These are phyloP conservation scores for Globisporangium okanoganense DNA, from an alignment of 352 stramenopile species.

Conservation along the genomic window DNA sequence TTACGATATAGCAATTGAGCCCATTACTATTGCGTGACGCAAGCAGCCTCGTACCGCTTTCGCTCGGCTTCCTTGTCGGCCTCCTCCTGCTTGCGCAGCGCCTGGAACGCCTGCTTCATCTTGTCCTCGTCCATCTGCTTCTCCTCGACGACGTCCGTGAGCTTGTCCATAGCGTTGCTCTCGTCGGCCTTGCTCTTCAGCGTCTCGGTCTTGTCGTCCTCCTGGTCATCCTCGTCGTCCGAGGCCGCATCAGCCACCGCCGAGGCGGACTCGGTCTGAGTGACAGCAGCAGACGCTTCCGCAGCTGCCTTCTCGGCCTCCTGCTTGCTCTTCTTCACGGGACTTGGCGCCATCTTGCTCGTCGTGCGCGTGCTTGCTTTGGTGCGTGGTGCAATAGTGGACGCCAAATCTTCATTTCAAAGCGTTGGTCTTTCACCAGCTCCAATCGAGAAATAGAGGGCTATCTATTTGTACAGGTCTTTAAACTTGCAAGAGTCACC, in stretches of 20 bases:
- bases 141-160: conserved; percentile 83
- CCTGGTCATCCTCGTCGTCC: conserved; percentile 53
- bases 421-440: not conserved
- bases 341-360: conserved; percentile 32
- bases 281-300: conserved; percentile 12
- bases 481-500: too few relatives aligned
- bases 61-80: conserved; percentile 78
- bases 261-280: conserved; percentile 8
- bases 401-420: not conserved
- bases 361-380: conserved; percentile 5
- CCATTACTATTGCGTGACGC: not conserved
- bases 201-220: conserved; percentile 37
- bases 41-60: conserved; percentile 30
- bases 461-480: not conserved
- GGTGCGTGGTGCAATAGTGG: conserved; percentile 1
- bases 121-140: conserved; percentile 89
- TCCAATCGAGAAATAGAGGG: not conserved
- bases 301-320: conserved; percentile 13
- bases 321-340: conserved; percentile 31
- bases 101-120: conserved; percentile 80
- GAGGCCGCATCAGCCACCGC: conserved; percentile 26
- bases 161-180: conserved; percentile 78
- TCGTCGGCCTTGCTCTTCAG: conserved; percentile 82
- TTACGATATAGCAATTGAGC: not conserved
- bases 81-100: conserved; percentile 76